Base-by-base conservation (phyloP, 768 basidiomycete genomes). In the Auricularia sp. region DNA sequence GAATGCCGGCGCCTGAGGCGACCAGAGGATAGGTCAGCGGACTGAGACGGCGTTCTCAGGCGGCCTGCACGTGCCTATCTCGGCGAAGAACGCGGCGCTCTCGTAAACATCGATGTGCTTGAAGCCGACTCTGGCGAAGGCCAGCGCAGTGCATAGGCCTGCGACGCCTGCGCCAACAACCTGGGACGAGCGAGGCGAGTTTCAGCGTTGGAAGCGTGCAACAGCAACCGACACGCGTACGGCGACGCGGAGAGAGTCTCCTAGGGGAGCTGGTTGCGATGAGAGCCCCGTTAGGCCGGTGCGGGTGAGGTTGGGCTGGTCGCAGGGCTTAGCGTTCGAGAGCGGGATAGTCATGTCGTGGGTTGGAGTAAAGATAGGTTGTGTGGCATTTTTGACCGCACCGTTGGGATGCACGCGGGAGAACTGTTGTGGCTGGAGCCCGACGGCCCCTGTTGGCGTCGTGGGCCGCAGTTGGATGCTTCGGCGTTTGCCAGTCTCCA, bases 41-140 rank as follows among this genome's bases (percentile, higher is more conserved):
- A 10, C 74, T 68, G 74, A 68, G 16, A 74, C 75, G n/a, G 74
- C 70, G n/a, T 66, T 58, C 18, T 72, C 65, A 18, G 76, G 66
- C 59, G 74, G 68, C 7, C 75, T 77, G 0, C 76, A 76, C 1
- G 76, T 74, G 0, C 76, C 76, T 6, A 77, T 74, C 64, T 76
- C 75, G 2, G 72, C 74, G 3, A 75, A 61, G 23, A 69, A 66
- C 33, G 67, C 64, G 21, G 74, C 73, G 3, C 68, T 54, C 67
- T 77, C 75, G 66, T 69, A 75, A 2, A 75, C 70, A 47, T 70
- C 66, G 59, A 75, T 71, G n/a, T 72, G 64, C n/a, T 58, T 66
- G 70, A 75, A 75, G 1, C 75, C 74, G 35, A 70, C 51, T 33
- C 69, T 63, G 3, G 74, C 72, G 7, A 76, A 68, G 4, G 74